Conservation (phyloP, 805 yeast species). For the Suhomyces sp. region DNA sequence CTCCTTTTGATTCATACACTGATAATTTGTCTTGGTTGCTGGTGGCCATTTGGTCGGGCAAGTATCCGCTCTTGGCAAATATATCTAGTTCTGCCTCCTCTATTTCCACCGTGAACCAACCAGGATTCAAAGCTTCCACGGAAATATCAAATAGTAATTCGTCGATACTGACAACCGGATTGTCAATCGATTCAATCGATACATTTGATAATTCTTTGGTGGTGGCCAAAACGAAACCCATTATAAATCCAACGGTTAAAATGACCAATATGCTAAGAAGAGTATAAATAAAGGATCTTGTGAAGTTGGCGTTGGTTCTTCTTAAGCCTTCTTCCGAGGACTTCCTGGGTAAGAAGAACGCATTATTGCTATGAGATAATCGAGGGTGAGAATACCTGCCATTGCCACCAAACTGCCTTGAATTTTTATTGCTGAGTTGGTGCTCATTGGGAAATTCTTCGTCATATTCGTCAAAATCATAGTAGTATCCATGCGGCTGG, state of each 20-base stretch:
- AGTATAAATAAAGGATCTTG: constrained; percentile 41
- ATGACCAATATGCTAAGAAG: constrained; percentile 46
- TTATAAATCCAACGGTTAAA: constrained; percentile 69
- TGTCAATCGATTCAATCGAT: constrained; percentile 57
- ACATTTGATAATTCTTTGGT: constrained; percentile 77
- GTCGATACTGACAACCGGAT: constrained; percentile 76
- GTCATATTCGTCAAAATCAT: constrained; percentile 42
- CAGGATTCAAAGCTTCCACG: constrained; percentile 83
- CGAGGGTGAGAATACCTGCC: constrained; percentile 16
- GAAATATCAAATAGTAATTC: constrained; percentile 78
- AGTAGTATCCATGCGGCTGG: constrained; percentile 22
- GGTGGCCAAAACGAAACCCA: constrained; percentile 83
- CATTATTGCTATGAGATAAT: constrained; percentile 20
- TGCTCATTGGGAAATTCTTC: constrained; percentile 18
- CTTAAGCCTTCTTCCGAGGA: constrained; percentile 15
- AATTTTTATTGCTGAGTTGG: constrained; percentile 4
- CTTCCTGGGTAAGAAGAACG: constrained; percentile 31
- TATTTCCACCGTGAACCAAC: constrained; percentile 66
- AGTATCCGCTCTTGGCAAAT: constrained; percentile 69
- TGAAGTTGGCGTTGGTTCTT: constrained; percentile 15
- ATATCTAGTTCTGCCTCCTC: constrained; percentile 73
- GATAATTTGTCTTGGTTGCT: not conserved
- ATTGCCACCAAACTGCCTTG: constrained; percentile 5
- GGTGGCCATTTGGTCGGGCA: constrained; percentile 17
- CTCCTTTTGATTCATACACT: constrained; percentile 9